Evolutionary conservation across 164 flowering plant genomes (phyloP).

Genomic region (Santalum album): DNA sequence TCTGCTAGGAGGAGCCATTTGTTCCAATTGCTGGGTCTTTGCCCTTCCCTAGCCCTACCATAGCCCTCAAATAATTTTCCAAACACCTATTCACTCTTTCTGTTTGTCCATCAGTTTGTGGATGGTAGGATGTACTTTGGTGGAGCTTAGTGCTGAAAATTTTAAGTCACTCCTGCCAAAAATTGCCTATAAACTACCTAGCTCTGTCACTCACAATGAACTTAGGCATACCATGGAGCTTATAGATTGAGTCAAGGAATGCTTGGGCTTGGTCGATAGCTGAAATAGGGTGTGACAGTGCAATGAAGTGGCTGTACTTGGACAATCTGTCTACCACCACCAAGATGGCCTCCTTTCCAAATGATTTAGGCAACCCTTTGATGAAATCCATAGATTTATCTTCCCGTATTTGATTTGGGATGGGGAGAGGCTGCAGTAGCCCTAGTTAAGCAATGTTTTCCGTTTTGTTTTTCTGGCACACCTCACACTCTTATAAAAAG

Average conservation of each 20-base stretch:
- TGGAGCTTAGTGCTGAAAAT: no score
- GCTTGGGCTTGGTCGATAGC: not conserved
- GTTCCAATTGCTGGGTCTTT: no score
- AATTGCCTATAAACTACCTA: not conserved
- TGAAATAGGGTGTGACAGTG: not conserved
- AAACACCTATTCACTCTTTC: no score
- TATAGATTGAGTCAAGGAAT: not conserved
- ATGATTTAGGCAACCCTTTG: constrained; percentile 1
- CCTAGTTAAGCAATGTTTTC: not conserved
- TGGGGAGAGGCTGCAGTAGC: constrained; percentile 4
- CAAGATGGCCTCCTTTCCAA: not conserved
- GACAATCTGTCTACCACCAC: constrained; percentile 15
- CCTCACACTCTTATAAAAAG: not conserved
- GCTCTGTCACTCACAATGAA: not conserved
- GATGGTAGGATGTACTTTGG: not conserved
- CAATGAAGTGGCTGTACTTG: constrained; percentile 7
- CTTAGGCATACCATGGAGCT: not conserved
- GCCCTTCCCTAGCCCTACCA: no score
- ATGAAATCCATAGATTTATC: constrained; percentile 11
- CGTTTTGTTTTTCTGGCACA: constrained; percentile 3
- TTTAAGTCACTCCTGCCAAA: not conserved
- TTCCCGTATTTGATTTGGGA: constrained; percentile 4
- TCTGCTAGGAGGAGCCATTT: no score
- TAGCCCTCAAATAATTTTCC: no score
- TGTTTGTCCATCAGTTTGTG: not conserved